phyloP scores from a whole-genome alignment of 2,329 filamentous ascomycete species.

The Exophiala sp. region DNA sequence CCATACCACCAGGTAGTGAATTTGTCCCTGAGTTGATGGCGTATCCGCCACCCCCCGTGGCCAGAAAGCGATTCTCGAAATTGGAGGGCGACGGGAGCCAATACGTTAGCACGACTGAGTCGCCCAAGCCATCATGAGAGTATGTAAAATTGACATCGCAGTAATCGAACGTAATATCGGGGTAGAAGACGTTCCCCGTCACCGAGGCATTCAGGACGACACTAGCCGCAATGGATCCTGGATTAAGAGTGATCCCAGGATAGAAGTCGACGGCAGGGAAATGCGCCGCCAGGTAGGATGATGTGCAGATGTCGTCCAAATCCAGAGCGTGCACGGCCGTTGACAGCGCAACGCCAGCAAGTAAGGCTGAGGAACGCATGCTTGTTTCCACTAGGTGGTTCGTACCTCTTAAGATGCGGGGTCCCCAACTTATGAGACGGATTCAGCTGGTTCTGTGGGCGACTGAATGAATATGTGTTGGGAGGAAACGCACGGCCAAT shows the following conservation, averaged over 20 bases:
- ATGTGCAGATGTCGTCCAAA: constrained; percentile 43
- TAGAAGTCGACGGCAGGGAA: constrained; percentile 44
- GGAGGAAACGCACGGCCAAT: too few relatives aligned
- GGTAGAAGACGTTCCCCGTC: constrained; percentile 26
- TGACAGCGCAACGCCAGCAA: background rate
- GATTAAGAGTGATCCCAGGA: constrained; percentile 40
- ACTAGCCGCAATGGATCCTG: constrained; percentile 41
- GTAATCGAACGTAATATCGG: constrained; percentile 26
- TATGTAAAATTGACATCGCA: constrained; percentile 50
- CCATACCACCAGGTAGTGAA: constrained; percentile 41
- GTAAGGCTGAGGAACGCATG: too few relatives aligned
- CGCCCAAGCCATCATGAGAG: constrained; percentile 41
- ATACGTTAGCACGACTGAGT: constrained; percentile 38
- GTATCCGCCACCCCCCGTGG: constrained; percentile 47
- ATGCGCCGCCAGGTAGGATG: constrained; percentile 41
- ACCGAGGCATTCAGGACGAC: constrained; percentile 37
- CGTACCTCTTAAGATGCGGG: too few relatives aligned
- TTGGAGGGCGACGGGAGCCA: constrained; percentile 43
- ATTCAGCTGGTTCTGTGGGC: too few relatives aligned
- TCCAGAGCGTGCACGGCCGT: constrained; percentile 34
- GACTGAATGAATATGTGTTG: too few relatives aligned
- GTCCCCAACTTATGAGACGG: too few relatives aligned
- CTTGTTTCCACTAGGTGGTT: too few relatives aligned
- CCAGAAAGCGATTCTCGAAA: constrained; percentile 48
- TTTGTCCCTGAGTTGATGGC: constrained; percentile 42